Base-by-base conservation (phyloP, 1,284 basidiomycete genomes). In the Cronartium quercuum region DNA sequence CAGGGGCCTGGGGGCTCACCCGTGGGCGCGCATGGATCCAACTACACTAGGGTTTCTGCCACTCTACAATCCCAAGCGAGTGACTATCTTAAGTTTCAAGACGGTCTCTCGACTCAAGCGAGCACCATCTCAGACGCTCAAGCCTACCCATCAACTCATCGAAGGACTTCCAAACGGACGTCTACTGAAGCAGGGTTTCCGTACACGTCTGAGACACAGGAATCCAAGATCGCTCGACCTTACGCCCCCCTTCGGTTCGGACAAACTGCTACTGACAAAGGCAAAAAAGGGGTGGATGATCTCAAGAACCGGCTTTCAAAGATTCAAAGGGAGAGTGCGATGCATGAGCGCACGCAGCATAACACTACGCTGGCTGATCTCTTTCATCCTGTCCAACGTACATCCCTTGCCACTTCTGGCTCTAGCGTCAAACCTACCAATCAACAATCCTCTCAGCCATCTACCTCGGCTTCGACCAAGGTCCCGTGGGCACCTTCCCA, bases 151-250 rank as follows among this genome's bases (percentile, higher is more conserved):
- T 18, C 29, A 38, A 55, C 66, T 67, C 44, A 58, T 24, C 34
- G 57, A 63, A 47, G 42, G 13, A 41, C 70, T 15, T 64, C 63
- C 65, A 75, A 75, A 64, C 51, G 64, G n/a, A 75, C 71, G 4
- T 67, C 71, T 58, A 62, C 71, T 40, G 65, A 75, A 37, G 70
- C 70, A 34, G 70, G 70, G 41, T 74, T 74, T 40, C 63, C 37
- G 38, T 55, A 73, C 29, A 66, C 55, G 7, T 66, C 70, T 42
- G 71, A 75, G 35, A n/a, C 65, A 15, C 71, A 67, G 40, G 71
- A 75, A 29, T 55, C 71, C 35, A 75, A 75, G 58, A 66, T 67
- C 35, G 58, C 57, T 40, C 47, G 71, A 51, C 66, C 71, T 67
- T 64, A 75, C 34, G 66, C 55, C 5, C 71, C 71, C 38, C 24